Conservation (phyloP, 257 asterid species). For the Linderniella brevidens region DNA sequence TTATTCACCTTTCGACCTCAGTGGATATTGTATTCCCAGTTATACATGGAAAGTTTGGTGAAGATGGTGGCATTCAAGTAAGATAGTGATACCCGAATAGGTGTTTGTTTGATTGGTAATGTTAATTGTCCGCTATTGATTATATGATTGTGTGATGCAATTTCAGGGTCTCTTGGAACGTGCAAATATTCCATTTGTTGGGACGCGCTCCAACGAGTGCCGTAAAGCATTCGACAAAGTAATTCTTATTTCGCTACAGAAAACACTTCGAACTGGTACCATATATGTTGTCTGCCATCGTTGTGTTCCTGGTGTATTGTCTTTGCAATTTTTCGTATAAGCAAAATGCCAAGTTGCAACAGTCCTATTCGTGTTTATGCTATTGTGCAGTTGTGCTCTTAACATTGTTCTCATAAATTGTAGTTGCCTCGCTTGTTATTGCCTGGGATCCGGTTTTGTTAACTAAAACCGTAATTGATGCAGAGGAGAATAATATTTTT, state of each 20-base stretch:
- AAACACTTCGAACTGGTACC: not conserved
- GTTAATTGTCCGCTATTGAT: not conserved
- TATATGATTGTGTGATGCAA: slow-evolving; percentile 5
- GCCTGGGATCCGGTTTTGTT: too few relatives aligned
- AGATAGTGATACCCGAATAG: slow-evolving; percentile 11
- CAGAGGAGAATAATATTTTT: too few relatives aligned
- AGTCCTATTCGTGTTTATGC: too few relatives aligned
- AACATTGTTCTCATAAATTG: too few relatives aligned
- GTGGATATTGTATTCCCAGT: slow-evolving; percentile 87
- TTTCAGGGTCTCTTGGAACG: slow-evolving; percentile 60
- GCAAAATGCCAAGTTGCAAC: too few relatives aligned
- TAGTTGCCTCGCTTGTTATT: too few relatives aligned
- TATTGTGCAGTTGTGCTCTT: too few relatives aligned
- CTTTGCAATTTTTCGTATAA: too few relatives aligned
- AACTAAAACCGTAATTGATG: too few relatives aligned
- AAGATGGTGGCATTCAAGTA: slow-evolving; percentile 95
- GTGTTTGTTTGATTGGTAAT: slow-evolving; percentile 2
- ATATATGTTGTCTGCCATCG: too few relatives aligned
- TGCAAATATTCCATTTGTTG: slow-evolving; percentile 56
- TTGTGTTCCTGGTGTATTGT: too few relatives aligned
- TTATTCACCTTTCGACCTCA: slow-evolving; percentile 49
- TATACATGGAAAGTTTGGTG: slow-evolving; percentile 89
- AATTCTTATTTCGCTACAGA: slow-evolving; percentile 12
- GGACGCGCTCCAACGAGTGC: slow-evolving; percentile 54
- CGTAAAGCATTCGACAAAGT: slow-evolving; percentile 77